Evolutionary conservation across 495 filamentous ascomycete genomes (phyloP), one percentile per base, ranked within the genome.

Genomic region (Tetracladium setigerum): DNA sequence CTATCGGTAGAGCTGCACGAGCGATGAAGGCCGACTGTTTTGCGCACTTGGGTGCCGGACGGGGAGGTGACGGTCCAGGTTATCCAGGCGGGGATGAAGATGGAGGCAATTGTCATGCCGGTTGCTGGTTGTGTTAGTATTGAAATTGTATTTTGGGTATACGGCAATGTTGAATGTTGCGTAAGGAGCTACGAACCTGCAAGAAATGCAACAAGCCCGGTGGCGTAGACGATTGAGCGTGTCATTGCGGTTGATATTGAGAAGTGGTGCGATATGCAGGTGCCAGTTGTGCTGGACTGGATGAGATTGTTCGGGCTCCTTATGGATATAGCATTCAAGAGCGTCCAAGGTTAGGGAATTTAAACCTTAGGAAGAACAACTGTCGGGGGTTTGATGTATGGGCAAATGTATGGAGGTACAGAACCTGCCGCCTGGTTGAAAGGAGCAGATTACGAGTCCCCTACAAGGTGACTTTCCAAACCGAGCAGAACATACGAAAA

Each of bases 61-160:
- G 67, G 48, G 37, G 78, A 70, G 38, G 74, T 68, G 40, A 78
- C 81, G 44, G 79, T 69, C 67, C 83, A 91, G 44, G 77, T 79
- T 45, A 95, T 71, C 91, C 91, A 97, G 56, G 76, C 72, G 0
- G 91, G 87, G 22, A 84, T 69, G 36, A 83, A 61, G 57, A 91
- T 87, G 30, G 84, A 74, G 19, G 78, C 69, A 31, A 97, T 66
- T 16, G 88, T 94, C 59, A 95, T 71, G 14, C 72, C 79, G 33
- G 84, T 87, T 32, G 86, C 89, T 95, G 62, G 39, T n/a, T 10
- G 0, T 35, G 27, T 41, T 35, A 50, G 47, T 16, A 22, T 7
- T 27, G 22, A 7, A 27, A 3, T 12, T 3, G 12, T 16, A 13
- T 13, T 19, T 31, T 4, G 2, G 2, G 46, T 5, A 41, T n/a